These are phyloP conservation scores for Limonomyces culmigenus DNA, from an alignment of 1,284 basidiomycete genomes.

Conservation along the genomic window DNA sequence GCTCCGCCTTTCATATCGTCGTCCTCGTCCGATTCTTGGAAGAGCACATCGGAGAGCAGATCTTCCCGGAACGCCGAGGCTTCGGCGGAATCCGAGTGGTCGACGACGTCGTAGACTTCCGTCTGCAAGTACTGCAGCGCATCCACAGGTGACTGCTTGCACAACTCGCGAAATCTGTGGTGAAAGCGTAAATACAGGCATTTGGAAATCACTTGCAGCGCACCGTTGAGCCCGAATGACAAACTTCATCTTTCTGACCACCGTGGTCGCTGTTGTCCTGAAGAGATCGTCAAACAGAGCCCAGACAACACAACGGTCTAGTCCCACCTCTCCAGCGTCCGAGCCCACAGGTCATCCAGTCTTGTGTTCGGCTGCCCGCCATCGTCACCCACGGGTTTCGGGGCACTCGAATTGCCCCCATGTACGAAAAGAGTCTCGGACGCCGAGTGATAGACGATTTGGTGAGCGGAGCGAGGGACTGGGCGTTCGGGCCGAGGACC, in stretches of 20 bases:
- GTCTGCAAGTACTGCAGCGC: slow-evolving; percentile 56
- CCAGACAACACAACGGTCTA: slow-evolving; percentile 2
- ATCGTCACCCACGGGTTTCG: slow-evolving; percentile 5
- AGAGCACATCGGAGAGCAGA: no score
- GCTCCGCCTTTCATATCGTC: no score
- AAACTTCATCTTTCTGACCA: slow-evolving; percentile 42
- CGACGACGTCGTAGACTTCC: slow-evolving; percentile 50
- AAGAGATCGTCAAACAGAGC: neutral
- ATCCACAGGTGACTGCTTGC: slow-evolving; percentile 44
- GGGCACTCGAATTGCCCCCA: slow-evolving; percentile 46
- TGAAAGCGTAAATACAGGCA: slow-evolving; percentile 1
- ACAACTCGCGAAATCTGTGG: slow-evolving; percentile 62
- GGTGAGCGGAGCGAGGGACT: slow-evolving; percentile 50
- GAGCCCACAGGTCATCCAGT: slow-evolving; percentile 62
- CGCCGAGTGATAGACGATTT: slow-evolving; percentile 50
- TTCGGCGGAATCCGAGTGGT: no score
- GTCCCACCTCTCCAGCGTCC: slow-evolving; percentile 41
- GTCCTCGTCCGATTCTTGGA: no score
- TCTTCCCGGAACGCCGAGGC: no score
- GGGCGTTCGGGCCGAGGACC: slow-evolving; percentile 11
- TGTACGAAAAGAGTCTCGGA: slow-evolving; percentile 46
- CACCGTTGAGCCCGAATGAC: slow-evolving; percentile 55
- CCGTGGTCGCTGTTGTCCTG: slow-evolving; percentile 40
- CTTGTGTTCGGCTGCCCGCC: slow-evolving; percentile 15
- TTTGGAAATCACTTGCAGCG: slow-evolving; percentile 10